Evolutionary conservation across 2,329 filamentous ascomycete species (phyloP).

Genomic region (Sphaerulina musiva): DNA sequence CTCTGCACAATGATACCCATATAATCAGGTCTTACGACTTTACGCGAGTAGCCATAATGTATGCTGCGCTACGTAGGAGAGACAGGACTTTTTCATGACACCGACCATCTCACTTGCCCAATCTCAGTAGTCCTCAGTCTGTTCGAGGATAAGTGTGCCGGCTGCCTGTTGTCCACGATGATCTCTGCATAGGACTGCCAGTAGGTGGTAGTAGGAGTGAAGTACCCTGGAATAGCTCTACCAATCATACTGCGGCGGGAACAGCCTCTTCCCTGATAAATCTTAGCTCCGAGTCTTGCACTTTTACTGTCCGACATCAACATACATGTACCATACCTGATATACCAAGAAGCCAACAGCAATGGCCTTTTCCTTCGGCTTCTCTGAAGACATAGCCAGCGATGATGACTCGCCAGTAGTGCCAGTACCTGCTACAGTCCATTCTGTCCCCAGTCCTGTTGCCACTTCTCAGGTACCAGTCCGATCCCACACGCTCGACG

Average conservation of each 20-base stretch:
- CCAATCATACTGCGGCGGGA: background rate
- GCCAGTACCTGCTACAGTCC: background rate
- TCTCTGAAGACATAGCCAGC: conserved; percentile 54
- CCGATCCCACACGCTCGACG: conserved; percentile 37
- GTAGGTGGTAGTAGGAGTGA: no score
- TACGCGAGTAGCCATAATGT: background rate
- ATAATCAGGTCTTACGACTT: background rate
- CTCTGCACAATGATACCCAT: conserved; percentile 13
- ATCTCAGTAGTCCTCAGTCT: no score
- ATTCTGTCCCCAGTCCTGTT: conserved; percentile 6
- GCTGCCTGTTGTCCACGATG: no score
- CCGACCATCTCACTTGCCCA: no score
- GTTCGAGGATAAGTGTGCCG: no score
- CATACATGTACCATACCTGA: background rate
- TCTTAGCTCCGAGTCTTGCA: background rate
- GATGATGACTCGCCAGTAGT: conserved; percentile 28
- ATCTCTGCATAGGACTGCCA: no score
- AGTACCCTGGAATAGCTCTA: background rate
- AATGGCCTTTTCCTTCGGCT: conserved; percentile 51
- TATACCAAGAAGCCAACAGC: background rate
- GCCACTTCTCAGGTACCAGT: conserved; percentile 14
- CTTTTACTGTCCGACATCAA: background rate
- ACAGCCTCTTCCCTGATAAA: no score
- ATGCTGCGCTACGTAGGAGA: background rate
- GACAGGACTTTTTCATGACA: no score